A percentile compares a stretch with the other conserved stretches of the same genome.
These are phyloP conservation scores for Metschnikowia cubensis DNA, from an alignment of 805 yeast species.

Conservation along the genomic window DNA sequence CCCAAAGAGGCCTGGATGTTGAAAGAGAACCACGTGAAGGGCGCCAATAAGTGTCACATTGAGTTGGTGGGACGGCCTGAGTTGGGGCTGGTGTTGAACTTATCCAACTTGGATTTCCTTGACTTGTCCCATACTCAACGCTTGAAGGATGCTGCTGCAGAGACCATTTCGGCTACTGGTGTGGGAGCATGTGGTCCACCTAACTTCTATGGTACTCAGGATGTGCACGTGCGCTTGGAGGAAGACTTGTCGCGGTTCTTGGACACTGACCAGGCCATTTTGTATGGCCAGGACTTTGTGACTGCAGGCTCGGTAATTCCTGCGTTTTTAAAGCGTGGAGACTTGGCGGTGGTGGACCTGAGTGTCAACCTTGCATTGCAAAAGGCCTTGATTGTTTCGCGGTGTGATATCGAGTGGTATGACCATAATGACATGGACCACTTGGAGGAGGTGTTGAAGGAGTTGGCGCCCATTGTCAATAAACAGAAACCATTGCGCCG, in stretches of 20 bases:
- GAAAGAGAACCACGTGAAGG: conserved; percentile 55
- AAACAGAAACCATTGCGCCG: conserved; percentile 78
- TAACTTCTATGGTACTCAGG: conserved; percentile 94
- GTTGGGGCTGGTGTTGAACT: conserved; percentile 47
- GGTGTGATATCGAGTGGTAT: conserved; percentile 80
- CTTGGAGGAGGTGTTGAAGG: conserved; percentile 63
- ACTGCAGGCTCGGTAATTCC: conserved; percentile 87
- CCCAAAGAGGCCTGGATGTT: conserved; percentile 59
- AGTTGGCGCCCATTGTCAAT: conserved; percentile 54
- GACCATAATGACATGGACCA: conserved; percentile 88
- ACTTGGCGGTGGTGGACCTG: conserved; percentile 81
- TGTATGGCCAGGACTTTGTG: conserved; percentile 90
- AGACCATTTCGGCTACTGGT: conserved; percentile 65
- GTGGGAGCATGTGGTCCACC: conserved; percentile 99
- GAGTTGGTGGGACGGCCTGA: conserved; percentile 25
- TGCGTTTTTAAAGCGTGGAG: conserved; percentile 93
- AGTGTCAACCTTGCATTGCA: conserved; percentile 73
- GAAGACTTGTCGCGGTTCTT: conserved; percentile 70
- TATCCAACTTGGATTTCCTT: conserved; percentile 70
- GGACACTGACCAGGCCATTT: conserved; percentile 71
- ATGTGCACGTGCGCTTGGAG: conserved; percentile 78
- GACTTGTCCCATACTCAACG: conserved; percentile 49
- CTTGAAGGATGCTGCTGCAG: conserved; percentile 51
- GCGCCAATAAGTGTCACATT: conserved; percentile 45
- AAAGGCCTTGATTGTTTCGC: conserved; percentile 81